Conservation (phyloP, 2,329 filamentous ascomycete genomes). For the Talaromyces piceae region DNA sequence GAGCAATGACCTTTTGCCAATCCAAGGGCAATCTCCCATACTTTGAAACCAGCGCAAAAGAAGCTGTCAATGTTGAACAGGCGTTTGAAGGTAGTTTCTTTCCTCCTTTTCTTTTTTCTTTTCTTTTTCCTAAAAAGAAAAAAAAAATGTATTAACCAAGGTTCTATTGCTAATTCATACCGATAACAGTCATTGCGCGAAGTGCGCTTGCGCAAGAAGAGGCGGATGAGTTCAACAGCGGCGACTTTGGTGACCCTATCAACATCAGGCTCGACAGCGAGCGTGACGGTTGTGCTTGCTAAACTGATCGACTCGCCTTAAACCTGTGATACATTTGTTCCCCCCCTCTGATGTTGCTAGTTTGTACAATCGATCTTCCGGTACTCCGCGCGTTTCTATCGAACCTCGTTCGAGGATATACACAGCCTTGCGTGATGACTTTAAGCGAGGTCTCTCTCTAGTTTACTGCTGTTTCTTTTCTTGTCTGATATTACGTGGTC, state of each 20-base stretch:
- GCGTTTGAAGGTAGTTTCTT: constrained; percentile 59
- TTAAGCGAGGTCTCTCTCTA: background rate
- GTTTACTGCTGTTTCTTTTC: constrained; percentile 9
- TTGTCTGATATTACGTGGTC: constrained; percentile 10
- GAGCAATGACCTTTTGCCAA: constrained; percentile 95
- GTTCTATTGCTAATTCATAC: constrained; percentile 9
- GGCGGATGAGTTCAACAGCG: constrained; percentile 83
- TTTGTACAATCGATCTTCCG: constrained; percentile 1
- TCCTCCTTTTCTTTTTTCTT: background rate
- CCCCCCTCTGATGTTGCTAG: constrained; percentile 5
- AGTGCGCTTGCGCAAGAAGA: constrained; percentile 96
- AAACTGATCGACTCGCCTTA: constrained; percentile 30
- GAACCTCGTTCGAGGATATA: background rate
- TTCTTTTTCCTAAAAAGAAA: too few species aligned
- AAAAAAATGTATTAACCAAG: too few species aligned
- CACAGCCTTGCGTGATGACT: background rate
- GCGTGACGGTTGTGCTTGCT: constrained; percentile 89
- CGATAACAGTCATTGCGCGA: constrained; percentile 72
- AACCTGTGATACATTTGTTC: constrained; percentile 13
- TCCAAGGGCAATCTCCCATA: constrained; percentile 97
- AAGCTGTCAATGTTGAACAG: constrained; percentile 95
- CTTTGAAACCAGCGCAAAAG: constrained; percentile 98
- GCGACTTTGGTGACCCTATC: constrained; percentile 95
- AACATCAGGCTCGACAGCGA: constrained; percentile 96
- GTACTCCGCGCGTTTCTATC: background rate